These are phyloP conservation scores for Hymenoscyphus scutula DNA, from an alignment of 2,329 filamentous ascomycete genomes.

Conservation along the genomic window DNA sequence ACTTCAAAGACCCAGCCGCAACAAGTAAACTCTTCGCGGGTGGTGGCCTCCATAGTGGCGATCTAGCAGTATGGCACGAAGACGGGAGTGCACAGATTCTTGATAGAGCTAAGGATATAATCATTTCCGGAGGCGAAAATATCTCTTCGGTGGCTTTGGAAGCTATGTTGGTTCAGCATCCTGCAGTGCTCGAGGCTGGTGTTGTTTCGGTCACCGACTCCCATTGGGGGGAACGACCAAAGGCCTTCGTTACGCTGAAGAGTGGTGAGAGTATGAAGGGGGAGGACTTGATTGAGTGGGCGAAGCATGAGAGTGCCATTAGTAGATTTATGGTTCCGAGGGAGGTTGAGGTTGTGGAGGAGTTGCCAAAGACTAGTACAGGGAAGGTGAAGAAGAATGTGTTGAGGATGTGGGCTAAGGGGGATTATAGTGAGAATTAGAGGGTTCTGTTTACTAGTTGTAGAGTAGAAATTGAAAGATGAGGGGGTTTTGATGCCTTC, in stretches of 20 bases:
- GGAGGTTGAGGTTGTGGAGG: constrained; percentile 73
- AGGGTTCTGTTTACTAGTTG: too few relatives aligned
- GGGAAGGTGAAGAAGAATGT: constrained; percentile 97
- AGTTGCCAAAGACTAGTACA: constrained; percentile 94
- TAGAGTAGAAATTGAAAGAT: too few relatives aligned
- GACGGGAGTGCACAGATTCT: constrained; percentile 90
- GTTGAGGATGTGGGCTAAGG: constrained; percentile 57
- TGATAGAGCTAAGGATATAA: constrained; percentile 95
- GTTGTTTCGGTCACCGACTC: constrained; percentile 84
- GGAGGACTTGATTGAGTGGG: constrained; percentile 79
- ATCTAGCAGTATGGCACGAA: constrained; percentile 88
- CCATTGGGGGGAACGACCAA: constrained; percentile 95
- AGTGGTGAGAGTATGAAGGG: constrained; percentile 58
- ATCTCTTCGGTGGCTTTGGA: constrained; percentile 93
- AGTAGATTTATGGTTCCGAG: constrained; percentile 84
- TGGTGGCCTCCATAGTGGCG: constrained; percentile 83
- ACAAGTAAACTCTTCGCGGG: constrained; percentile 85
- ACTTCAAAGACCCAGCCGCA: constrained; percentile 85
- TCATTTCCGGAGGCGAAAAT: constrained; percentile 82
- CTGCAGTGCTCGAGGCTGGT: constrained; percentile 84
- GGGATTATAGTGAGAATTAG: constrained; percentile 30
- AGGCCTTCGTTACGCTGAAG: constrained; percentile 85
- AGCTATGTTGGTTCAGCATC: constrained; percentile 83
- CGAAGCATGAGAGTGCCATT: constrained; percentile 74
- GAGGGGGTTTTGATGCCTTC: too few relatives aligned